Evolutionary conservation across 140 eudicot genomes (phyloP).

Genomic region (Flaveria floridana): DNA sequence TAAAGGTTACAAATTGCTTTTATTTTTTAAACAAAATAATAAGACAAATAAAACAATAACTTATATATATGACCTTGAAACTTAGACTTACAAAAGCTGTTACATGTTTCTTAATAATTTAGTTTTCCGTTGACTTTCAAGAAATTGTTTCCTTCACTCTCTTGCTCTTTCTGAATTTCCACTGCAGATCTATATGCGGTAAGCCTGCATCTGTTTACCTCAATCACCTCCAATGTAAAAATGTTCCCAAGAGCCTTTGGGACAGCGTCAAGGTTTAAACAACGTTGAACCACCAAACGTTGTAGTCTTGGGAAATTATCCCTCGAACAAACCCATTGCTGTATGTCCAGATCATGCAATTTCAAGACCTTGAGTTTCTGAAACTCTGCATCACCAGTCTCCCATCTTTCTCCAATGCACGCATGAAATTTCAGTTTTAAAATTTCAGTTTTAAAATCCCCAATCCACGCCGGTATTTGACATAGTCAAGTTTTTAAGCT

Average conservation of each 20-base stretch:
- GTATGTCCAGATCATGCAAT: conserved; percentile 27
- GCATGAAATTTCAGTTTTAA: conserved; percentile 41
- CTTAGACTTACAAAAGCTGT: neutral
- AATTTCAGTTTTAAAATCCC: conserved; percentile 42
- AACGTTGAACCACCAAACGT: conserved; percentile 24
- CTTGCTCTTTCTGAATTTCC: conserved; percentile 24
- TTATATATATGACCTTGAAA: neutral
- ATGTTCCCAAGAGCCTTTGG: conserved; percentile 29
- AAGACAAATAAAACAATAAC: neutral
- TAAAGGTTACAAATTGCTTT: neutral
- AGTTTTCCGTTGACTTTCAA: neutral
- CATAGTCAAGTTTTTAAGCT: conserved; percentile 33
- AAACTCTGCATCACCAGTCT: conserved; percentile 25
- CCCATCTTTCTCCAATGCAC: conserved; percentile 40
- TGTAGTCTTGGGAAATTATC: conserved; percentile 33
- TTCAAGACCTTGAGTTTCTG: conserved; percentile 30
- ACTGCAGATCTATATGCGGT: neutral
- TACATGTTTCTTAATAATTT: neutral
- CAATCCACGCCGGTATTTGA: conserved; percentile 38
- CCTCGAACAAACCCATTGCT: conserved; percentile 21
- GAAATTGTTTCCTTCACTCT: conserved; percentile 24
- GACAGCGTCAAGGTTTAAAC: conserved; percentile 22
- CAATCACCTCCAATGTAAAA: conserved; percentile 25
- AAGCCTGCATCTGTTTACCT: conserved; percentile 28
- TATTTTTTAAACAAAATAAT: neutral